Evolutionary conservation across 1,139 yeast genomes (phyloP).

Genomic region (Wickerhamiella pararugosa): DNA sequence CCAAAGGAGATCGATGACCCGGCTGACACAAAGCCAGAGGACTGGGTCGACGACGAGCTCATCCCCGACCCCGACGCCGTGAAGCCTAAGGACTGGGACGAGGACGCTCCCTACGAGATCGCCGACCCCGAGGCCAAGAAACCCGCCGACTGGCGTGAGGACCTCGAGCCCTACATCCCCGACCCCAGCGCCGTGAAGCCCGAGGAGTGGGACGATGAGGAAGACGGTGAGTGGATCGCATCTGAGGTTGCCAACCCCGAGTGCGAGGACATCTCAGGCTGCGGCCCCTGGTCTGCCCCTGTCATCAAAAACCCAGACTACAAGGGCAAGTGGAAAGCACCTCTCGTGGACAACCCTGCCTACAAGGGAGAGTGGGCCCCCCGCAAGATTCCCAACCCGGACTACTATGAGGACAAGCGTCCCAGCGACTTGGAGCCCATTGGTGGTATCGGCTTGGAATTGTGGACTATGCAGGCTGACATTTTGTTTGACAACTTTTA

Average conservation of each 20-base stretch:
- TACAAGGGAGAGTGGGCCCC: conserved; percentile 77
- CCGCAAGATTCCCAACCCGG: conserved; percentile 49
- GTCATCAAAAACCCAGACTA: conserved; percentile 49
- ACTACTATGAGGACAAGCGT: conserved; percentile 38
- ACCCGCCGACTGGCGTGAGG: conserved; percentile 74
- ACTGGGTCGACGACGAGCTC: conserved; percentile 58
- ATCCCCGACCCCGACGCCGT: conserved; percentile 52
- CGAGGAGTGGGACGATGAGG: conserved; percentile 72
- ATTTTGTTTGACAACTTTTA: conserved; percentile 72
- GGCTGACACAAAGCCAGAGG: conserved; percentile 50
- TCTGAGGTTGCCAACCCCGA: conserved; percentile 58
- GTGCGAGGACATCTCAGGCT: conserved; percentile 47
- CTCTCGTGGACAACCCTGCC: conserved; percentile 52
- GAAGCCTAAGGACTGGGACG: conserved; percentile 79
- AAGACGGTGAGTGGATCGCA: conserved; percentile 72
- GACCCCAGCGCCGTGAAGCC: conserved; percentile 58
- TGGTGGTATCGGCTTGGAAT: conserved; percentile 76
- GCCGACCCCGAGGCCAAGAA: conserved; percentile 49
- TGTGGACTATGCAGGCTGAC: conserved; percentile 74
- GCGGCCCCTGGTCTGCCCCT: conserved; percentile 65
- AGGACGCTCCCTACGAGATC: conserved; percentile 41
- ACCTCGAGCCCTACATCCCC: conserved; percentile 37
- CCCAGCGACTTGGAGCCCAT: conserved; percentile 55
- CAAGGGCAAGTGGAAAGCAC: conserved; percentile 67
- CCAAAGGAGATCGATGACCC: conserved; percentile 47